These are phyloP conservation scores for Xanthoceras sorbifolium DNA, from an alignment of 345 rosid species.

Conservation along the genomic window DNA sequence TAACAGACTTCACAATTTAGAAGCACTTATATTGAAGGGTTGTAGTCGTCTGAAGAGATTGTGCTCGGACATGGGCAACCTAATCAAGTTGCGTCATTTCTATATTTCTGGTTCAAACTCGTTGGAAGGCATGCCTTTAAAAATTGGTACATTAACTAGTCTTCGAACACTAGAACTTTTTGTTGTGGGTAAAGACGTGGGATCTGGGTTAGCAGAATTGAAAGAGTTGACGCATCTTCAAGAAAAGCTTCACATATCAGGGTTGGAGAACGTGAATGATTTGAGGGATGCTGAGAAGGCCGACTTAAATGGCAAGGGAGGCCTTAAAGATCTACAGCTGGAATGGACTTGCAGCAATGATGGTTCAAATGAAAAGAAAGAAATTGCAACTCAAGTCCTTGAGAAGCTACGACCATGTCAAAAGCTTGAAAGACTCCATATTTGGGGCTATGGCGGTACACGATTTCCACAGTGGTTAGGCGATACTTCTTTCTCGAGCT, in stretches of 20 bases:
- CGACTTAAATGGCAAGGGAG: conserved; percentile 25
- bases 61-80: conserved; percentile 4
- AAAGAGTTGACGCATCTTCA: background rate
- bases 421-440: conserved; percentile 34
- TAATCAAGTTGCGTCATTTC: conserved; percentile 12
- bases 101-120: background rate
- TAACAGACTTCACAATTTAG: conserved; percentile 3
- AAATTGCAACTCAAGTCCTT: conserved; percentile 27
- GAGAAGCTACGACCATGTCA: conserved; percentile 41
- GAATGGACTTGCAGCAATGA: conserved; percentile 30
- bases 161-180: background rate
- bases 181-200: conserved; percentile 4
- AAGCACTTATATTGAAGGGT: background rate
- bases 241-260: background rate
- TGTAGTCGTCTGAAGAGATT: background rate
- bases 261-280: conserved; percentile 10
- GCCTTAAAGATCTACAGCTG: conserved; percentile 33
- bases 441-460: conserved; percentile 36
- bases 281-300: conserved; percentile 27
- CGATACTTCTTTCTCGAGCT: conserved; percentile 26
- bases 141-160: background rate
- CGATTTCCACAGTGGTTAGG: conserved; percentile 44
- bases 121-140: conserved; percentile 6
- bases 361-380: conserved; percentile 16
- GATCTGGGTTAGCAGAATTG: conserved; percentile 1